Conservation (phyloP, 2,329 filamentous ascomycete species). For the Phialophora macrospora region DNA sequence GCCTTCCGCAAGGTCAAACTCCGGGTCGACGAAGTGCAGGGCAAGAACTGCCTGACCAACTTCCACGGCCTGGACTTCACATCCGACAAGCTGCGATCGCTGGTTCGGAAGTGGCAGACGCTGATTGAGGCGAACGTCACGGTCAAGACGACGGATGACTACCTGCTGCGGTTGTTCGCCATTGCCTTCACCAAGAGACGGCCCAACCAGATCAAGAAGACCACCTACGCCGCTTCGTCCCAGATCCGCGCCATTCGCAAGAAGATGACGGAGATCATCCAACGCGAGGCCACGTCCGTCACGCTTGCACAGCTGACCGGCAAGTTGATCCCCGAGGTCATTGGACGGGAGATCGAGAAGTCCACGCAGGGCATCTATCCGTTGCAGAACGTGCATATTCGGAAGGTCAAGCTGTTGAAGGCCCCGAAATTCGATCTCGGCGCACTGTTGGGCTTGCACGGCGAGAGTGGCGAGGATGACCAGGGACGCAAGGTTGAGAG, state of each 20-base stretch:
- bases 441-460: constrained; percentile 93
- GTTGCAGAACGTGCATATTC: constrained; percentile 99
- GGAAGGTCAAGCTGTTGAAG: constrained; percentile 99
- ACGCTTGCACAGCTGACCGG: constrained; percentile 94
- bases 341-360: constrained; percentile 99
- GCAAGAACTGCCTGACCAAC: constrained; percentile 99
- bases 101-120: constrained; percentile 99
- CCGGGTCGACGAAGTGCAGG: constrained; percentile 97
- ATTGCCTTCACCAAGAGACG: constrained; percentile 99
- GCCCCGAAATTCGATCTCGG: constrained; percentile 98
- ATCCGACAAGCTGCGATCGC: constrained; percentile 98
- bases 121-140: constrained; percentile 99
- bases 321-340: constrained; percentile 99
- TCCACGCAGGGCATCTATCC: constrained; percentile 99
- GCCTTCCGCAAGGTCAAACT: constrained; percentile 99
- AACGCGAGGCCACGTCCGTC: constrained; percentile 91
- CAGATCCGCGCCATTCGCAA: constrained; percentile 98
- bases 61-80: constrained; percentile 99
- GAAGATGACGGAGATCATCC: constrained; percentile 99
- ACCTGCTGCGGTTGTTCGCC: constrained; percentile 97
- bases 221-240: constrained; percentile 94
- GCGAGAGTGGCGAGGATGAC: constrained; percentile 95
- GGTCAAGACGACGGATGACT: constrained; percentile 99
- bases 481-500: constrained; percentile 97
- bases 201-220: constrained; percentile 99